Percentiles rank a stretch among this genome's conserved stretches.
Conservation (phyloP, 2,329 filamentous ascomycete genomes). For the Fusarium liriodendri region DNA sequence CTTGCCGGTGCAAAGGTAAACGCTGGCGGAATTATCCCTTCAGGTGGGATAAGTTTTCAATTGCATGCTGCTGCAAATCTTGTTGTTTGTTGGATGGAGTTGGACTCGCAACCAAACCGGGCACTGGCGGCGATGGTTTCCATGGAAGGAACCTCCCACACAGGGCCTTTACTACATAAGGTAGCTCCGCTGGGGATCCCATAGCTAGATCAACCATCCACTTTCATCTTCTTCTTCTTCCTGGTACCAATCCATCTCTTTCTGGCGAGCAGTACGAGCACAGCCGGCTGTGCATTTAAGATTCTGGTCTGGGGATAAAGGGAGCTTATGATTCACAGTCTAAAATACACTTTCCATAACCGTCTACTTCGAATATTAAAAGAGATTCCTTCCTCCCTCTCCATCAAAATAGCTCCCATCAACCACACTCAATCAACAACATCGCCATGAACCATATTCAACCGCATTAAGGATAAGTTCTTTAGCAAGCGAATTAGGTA, state of each 20-base stretch:
- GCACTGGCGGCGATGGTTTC: too few species aligned
- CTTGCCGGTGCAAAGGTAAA: constrained; percentile 14
- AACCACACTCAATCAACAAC: neutral
- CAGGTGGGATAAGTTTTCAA: constrained; percentile 12
- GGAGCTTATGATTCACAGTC: neutral
- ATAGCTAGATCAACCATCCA: too few species aligned
- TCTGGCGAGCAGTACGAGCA: too few species aligned
- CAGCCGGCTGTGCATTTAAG: too few species aligned
- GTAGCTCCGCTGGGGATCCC: too few species aligned
- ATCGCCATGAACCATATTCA: constrained; percentile 26
- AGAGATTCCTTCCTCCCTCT: neutral
- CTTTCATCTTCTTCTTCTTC: too few species aligned
- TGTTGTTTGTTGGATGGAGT: constrained; percentile 15
- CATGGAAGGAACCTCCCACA: too few species aligned
- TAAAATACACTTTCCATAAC: neutral
- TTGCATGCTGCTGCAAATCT: constrained; percentile 16
- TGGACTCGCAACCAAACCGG: neutral
- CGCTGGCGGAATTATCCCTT: neutral
- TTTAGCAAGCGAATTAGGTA: constrained; percentile 34
- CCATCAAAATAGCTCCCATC: neutral
- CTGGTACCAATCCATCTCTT: too few species aligned
- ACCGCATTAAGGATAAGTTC: constrained; percentile 49
- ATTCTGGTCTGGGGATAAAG: neutral
- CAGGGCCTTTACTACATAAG: too few species aligned
- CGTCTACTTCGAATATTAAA: neutral